Evolutionary conservation across 2,329 filamentous ascomycete species (phyloP).

Genomic region (Sporothrix protearum): DNA sequence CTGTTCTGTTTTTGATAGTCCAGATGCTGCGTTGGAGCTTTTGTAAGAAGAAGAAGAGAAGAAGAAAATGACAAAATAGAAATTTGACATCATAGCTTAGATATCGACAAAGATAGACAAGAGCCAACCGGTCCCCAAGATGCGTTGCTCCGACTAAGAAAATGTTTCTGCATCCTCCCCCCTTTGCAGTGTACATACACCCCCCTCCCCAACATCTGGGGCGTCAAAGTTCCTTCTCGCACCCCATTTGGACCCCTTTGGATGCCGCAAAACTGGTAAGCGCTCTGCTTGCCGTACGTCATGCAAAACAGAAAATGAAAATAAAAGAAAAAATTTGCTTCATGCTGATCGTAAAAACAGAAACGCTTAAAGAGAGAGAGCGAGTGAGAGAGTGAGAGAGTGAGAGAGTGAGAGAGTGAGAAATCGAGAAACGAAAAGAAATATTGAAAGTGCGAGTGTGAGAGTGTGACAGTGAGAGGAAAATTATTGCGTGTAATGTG

Average conservation of each 20-base stretch:
- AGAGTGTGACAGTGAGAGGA: background rate
- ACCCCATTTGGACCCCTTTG: background rate
- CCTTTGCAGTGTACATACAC: background rate
- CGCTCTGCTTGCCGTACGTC: constrained; percentile 17
- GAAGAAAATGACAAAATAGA: background rate
- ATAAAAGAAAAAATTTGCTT: constrained; percentile 15
- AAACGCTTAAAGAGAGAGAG: constrained; percentile 19
- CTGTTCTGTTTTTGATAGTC: background rate
- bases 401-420: background rate
- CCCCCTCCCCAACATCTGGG: too few relatives aligned
- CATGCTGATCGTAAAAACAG: constrained; percentile 25
- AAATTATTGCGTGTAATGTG: background rate
- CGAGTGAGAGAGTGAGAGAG: background rate
- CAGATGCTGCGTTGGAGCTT: constrained; percentile 4
- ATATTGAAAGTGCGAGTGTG: background rate
- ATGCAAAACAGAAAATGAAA: constrained; percentile 16
- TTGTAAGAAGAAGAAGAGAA: constrained; percentile 13
- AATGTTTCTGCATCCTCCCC: background rate
- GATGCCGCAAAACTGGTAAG: constrained; percentile 8
- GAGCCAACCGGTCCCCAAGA: background rate
- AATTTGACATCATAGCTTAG: constrained; percentile 1
- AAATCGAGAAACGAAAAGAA: background rate
- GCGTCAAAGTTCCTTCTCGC: background rate
- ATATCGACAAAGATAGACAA: constrained; percentile 5
- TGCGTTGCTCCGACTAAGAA: background rate